Conservation (phyloP, 208 protist genomes). For the Leishmania guyanensis region DNA sequence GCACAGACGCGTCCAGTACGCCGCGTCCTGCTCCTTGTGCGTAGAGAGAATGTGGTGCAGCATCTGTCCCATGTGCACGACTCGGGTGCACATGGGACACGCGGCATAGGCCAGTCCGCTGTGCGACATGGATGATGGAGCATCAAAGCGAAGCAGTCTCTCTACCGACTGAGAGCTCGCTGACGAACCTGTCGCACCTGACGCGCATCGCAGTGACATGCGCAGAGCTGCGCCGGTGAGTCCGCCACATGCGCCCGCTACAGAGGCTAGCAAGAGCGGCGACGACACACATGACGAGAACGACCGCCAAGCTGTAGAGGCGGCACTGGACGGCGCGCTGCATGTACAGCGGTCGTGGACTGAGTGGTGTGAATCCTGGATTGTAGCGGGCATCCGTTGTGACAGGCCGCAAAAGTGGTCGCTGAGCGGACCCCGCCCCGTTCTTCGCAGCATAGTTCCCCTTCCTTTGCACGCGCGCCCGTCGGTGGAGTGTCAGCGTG, state of each 20-base stretch:
- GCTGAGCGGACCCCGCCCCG: not conserved
- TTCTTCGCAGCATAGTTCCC: slow-evolving; percentile 1
- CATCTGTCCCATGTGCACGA: slow-evolving; percentile 69
- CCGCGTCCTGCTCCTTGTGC: slow-evolving; percentile 53
- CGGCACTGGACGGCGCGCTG: not conserved
- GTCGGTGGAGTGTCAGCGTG: no score
- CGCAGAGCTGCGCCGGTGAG: not conserved
- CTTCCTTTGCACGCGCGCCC: not conserved
- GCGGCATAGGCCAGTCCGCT: slow-evolving; percentile 64
- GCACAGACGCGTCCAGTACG: slow-evolving; percentile 58
- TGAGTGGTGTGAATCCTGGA: not conserved
- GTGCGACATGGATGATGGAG: slow-evolving; percentile 53
- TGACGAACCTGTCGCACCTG: not conserved
- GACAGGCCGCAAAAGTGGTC: not conserved
- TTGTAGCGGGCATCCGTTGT: not conserved
- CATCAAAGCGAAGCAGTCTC: slow-evolving; percentile 35
- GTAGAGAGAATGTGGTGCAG: slow-evolving; percentile 64
- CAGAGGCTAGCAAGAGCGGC: not conserved
- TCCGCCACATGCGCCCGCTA: not conserved
- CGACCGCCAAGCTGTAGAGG: not conserved
- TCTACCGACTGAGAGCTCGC: not conserved
- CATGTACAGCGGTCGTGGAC: not conserved
- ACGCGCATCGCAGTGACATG: not conserved
- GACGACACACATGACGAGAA: not conserved
- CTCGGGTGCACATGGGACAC: slow-evolving; percentile 63